Base-by-base conservation (phyloP, 208 protist genomes). In the Acanthamoeba royreba region DNA sequence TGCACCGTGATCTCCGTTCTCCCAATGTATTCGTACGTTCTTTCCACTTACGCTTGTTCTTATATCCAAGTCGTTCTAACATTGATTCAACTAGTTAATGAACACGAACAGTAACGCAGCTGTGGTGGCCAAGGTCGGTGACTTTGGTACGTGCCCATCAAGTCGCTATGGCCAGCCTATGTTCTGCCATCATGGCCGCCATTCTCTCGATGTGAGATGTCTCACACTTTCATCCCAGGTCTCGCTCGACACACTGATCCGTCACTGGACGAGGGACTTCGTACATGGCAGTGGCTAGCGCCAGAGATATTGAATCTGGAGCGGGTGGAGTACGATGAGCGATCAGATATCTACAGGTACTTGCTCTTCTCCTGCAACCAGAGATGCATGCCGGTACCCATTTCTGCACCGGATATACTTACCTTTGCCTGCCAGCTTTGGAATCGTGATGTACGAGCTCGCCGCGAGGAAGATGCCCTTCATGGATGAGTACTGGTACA, bases 1-100 rank as follows among this genome's bases (percentile, higher is more conserved):
- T 96, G 25, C 94, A 96, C 81, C 47, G 94, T 58, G 94, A 96
- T 92, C 52, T 96, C 43, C 81, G 93, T 49, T 85, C 52, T 1
- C 94, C 93, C 46, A 96, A 96, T 42, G 86, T 96, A 52, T 95
- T 95, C 35, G 63, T 95, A 28, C 46, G 81, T 17, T 17, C 13
- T 9, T 1, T 7, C 87, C 7, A 8, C 72, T 4, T n/a, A 77
- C 8, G 38, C 7, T 31, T 49, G 69, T 46, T 53, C 17, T 35
- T 22, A 13, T 35, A 4, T 38, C n/a, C 3, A 11, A 15, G 11
- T 25, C n/a, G n/a, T n/a, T n/a, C n/a, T n/a, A n/a, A n/a, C n/a
- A n/a, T n/a, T n/a, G n/a, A n/a, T n/a, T n/a, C n/a, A n/a, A 38
- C 17, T 38, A 87, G 81, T 31, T 88, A 13, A 61, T 88, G 47